Evolutionary conservation across 1,284 basidiomycete species (phyloP).

Genomic region (Phenoliferia sp.): DNA sequence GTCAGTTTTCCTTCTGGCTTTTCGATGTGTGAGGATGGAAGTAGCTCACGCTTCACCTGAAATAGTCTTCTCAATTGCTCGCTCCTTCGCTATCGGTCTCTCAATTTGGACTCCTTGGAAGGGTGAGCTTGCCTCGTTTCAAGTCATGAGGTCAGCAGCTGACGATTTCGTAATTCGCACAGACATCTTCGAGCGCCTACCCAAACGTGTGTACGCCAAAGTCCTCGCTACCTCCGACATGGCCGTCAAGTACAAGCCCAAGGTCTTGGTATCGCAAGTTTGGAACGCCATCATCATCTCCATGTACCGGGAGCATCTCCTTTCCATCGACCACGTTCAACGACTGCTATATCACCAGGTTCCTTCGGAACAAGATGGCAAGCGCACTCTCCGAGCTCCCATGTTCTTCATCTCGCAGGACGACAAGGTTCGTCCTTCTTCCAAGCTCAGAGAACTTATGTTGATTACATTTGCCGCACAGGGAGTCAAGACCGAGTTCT

Average conservation of each 20-base stretch:
- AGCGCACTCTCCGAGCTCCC: slow-evolving; percentile 81
- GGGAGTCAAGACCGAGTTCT: slow-evolving; percentile 80
- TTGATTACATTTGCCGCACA: background rate
- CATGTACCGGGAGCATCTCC: slow-evolving; percentile 96
- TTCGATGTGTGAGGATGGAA: slow-evolving; percentile 47
- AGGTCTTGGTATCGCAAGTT: slow-evolving; percentile 93
- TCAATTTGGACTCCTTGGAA: slow-evolving; percentile 97
- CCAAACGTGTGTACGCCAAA: slow-evolving; percentile 93
- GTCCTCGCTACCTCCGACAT: slow-evolving; percentile 83
- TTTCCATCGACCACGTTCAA: slow-evolving; percentile 93
- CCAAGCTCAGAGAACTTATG: background rate
- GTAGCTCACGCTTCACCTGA: background rate
- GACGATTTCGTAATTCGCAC: too few relatives aligned
- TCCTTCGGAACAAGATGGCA: slow-evolving; percentile 71
- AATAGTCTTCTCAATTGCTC: slow-evolving; percentile 73
- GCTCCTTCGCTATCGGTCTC: slow-evolving; percentile 83
- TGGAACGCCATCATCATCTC: slow-evolving; percentile 99
- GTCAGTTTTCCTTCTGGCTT: slow-evolving; percentile 59
- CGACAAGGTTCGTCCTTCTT: slow-evolving; percentile 51
- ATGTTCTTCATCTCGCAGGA: slow-evolving; percentile 91
- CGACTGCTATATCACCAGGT: slow-evolving; percentile 92
- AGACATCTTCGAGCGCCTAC: slow-evolving; percentile 84
- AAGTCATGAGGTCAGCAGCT: too few relatives aligned
- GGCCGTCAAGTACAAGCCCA: slow-evolving; percentile 95
- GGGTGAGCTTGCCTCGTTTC: slow-evolving; percentile 20